Conservation (phyloP, 192 early-diverging fungal genomes). For the Hyaloraphidium curvatum region DNA sequence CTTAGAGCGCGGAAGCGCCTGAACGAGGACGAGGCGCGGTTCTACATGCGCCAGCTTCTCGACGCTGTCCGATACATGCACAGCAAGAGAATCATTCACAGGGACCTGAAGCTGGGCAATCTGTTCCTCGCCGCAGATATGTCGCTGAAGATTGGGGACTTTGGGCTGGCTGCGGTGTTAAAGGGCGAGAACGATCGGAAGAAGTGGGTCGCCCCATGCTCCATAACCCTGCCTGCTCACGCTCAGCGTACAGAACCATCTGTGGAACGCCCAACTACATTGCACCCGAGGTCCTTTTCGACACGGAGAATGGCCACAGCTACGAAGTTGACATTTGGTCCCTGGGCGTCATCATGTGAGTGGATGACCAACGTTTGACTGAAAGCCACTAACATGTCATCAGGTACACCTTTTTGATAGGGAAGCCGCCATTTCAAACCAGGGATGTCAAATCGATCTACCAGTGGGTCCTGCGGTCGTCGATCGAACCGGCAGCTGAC, state of each 20-base stretch:
- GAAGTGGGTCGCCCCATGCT: slow-evolving; percentile 29
- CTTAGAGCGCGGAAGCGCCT: slow-evolving; percentile 53
- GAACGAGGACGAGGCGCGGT: slow-evolving; percentile 77
- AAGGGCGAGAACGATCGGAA: slow-evolving; percentile 67
- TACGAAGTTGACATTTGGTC: slow-evolving; percentile 94
- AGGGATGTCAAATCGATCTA: slow-evolving; percentile 55
- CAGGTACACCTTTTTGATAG: slow-evolving; percentile 73
- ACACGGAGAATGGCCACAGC: slow-evolving; percentile 58
- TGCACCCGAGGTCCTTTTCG: slow-evolving; percentile 85
- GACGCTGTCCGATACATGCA: slow-evolving; percentile 70
- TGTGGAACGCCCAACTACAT: slow-evolving; percentile 96
- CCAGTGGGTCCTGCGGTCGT: slow-evolving; percentile 24
- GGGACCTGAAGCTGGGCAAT: slow-evolving; percentile 92
- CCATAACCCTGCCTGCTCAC: neutral
- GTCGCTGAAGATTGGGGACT: slow-evolving; percentile 84
- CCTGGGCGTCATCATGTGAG: slow-evolving; percentile 68
- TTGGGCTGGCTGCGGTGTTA: slow-evolving; percentile 77
- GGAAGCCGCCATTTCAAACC: slow-evolving; percentile 77
- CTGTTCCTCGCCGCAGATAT: slow-evolving; percentile 64
- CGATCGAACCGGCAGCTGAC: neutral
- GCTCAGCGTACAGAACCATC: slow-evolving; percentile 41
- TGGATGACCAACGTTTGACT: neutral
- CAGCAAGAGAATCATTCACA: slow-evolving; percentile 56
- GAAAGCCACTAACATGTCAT: neutral
- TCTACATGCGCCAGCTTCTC: slow-evolving; percentile 64